Percentiles rank a stretch among this genome's conserved stretches.
These are phyloP conservation scores for Calonectria leucothoes DNA, from an alignment of 2,329 filamentous ascomycete species.

Conservation along the genomic window DNA sequence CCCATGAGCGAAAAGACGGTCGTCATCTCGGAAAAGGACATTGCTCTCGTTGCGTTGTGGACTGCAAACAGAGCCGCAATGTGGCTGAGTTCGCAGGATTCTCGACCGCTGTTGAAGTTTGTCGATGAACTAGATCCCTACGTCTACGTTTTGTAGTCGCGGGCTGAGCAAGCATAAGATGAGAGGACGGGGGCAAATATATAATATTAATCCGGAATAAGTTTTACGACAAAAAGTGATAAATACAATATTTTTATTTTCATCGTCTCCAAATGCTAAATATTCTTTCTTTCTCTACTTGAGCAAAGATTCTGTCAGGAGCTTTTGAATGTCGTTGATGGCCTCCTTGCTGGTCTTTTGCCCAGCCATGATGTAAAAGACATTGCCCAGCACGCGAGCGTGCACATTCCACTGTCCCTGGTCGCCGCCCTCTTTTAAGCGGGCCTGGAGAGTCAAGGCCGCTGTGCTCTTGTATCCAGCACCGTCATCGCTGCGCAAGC, in stretches of 20 bases:
- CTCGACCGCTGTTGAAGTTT: conserved; percentile 15
- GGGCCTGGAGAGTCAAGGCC: conserved; percentile 55
- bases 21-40: conserved; percentile 7
- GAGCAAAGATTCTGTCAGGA: conserved; percentile 29
- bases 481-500: conserved; percentile 54
- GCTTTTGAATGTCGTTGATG: conserved; percentile 34
- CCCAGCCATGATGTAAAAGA: conserved; percentile 68
- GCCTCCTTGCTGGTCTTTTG: conserved; percentile 54
- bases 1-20: background rate
- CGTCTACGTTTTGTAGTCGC: conserved; percentile 10
- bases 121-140: conserved; percentile 9
- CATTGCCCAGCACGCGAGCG: conserved; percentile 66
- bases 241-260: background rate
- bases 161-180: background rate
- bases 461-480: conserved; percentile 61
- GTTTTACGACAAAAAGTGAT: background rate
- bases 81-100: conserved; percentile 18
- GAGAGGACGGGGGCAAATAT: background rate
- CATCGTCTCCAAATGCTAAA: background rate
- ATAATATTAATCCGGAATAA: background rate
- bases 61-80: conserved; percentile 14
- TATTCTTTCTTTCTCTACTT: background rate
- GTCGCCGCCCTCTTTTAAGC: conserved; percentile 42
- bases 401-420: conserved; percentile 62
- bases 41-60: conserved; percentile 8